Evolutionary conservation across 257 asterid genomes (phyloP).

Genomic region (Sherardia arvensis): DNA sequence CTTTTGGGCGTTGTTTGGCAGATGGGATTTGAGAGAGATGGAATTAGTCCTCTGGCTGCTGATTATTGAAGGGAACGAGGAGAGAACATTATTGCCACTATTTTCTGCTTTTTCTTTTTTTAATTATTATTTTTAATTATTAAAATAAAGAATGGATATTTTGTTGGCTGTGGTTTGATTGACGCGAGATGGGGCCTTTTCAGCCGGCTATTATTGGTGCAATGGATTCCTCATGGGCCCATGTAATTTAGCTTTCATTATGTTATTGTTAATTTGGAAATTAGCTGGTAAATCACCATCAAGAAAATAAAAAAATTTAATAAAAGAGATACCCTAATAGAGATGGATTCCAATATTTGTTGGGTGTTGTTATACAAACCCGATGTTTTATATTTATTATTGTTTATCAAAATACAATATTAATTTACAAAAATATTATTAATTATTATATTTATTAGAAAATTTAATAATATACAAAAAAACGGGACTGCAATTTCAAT

Average conservation of each 20-base stretch:
- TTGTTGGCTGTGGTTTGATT: conserved; percentile 2
- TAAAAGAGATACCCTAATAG: background rate
- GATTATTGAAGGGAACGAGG: background rate
- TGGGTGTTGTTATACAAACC: no score
- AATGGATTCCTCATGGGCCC: conserved; percentile 6
- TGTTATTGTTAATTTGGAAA: background rate
- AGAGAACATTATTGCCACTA: background rate
- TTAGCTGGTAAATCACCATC: conserved; percentile 1
- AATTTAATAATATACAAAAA: no score
- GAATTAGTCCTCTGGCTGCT: conserved; percentile 5
- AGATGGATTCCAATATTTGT: background rate
- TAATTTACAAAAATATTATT: no score
- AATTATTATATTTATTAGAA: no score
- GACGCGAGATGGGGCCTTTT: background rate
- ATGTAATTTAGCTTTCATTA: background rate
- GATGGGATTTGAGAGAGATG: conserved; percentile 7
- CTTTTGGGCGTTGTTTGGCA: conserved; percentile 2
- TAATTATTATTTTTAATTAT: no score
- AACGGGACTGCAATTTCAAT: no score
- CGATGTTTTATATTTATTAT: no score
- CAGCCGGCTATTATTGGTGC: conserved; percentile 1
- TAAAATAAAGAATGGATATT: background rate
- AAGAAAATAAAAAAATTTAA: background rate
- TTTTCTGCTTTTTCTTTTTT: background rate
- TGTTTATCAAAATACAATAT: no score